These are phyloP conservation scores for Hygrocybe coccinea DNA, from an alignment of 768 basidiomycete genomes.

Conservation along the genomic window DNA sequence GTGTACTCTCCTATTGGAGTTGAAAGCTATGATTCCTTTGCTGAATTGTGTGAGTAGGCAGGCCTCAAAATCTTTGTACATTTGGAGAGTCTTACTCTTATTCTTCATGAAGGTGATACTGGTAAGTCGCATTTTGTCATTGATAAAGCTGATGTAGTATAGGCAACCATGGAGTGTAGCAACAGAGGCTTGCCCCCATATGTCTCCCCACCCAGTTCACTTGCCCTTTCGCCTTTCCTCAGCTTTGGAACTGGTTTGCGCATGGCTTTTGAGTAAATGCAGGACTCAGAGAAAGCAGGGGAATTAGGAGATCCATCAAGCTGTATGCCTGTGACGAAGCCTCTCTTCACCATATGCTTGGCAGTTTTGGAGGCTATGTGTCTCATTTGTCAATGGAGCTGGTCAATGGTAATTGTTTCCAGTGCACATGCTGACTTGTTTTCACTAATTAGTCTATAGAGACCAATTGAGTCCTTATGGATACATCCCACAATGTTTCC, in stretches of 20 bases:
- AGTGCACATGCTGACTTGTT: slow-evolving; percentile 8
- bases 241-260: slow-evolving; percentile 31
- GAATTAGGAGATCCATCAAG: slow-evolving; percentile 16
- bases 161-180: slow-evolving; percentile 3
- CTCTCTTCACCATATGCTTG: slow-evolving; percentile 21
- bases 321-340: slow-evolving; percentile 28
- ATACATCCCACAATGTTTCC: too few relatives aligned
- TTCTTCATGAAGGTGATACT: too few relatives aligned
- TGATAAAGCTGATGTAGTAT: too few relatives aligned
- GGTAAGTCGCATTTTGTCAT: too few relatives aligned
- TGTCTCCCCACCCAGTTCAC: slow-evolving; percentile 29
- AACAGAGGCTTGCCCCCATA: slow-evolving; percentile 43
- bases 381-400: slow-evolving; percentile 31
- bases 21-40: too few relatives aligned
- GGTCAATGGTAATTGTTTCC: slow-evolving; percentile 21
- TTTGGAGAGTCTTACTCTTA: too few relatives aligned
- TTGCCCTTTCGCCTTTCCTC: slow-evolving; percentile 23
- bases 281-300: slow-evolving; percentile 37
- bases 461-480: slow-evolving; percentile 10
- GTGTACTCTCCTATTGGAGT: slow-evolving; percentile 1
- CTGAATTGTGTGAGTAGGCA: too few relatives aligned
- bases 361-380: slow-evolving; percentile 29
- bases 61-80: too few relatives aligned
- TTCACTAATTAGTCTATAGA: slow-evolving; percentile 21
- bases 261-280: slow-evolving; percentile 40